phyloP scores from a whole-genome alignment of 257 asterid species.

The Petunia axillaris region DNA sequence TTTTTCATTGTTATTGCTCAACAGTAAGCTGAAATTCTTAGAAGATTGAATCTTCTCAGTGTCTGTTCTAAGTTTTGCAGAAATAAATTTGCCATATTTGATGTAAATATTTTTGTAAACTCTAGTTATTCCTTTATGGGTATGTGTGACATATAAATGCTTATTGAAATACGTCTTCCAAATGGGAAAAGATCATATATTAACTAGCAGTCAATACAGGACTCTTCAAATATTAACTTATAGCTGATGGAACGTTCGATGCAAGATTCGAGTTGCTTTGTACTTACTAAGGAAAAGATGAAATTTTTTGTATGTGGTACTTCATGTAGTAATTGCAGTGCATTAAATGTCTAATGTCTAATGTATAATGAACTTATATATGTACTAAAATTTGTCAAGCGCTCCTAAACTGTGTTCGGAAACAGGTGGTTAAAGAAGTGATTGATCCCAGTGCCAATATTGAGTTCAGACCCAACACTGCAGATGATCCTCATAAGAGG shows the following conservation, averaged over 20 bases:
- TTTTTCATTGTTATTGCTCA: neutral
- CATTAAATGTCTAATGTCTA: neutral
- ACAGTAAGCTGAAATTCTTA: neutral
- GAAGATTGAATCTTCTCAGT: neutral
- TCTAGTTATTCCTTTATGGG: slow-evolving; percentile 7
- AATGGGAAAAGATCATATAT: neutral
- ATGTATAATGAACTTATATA: neutral
- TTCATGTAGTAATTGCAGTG: neutral
- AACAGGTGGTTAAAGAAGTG: slow-evolving; percentile 90
- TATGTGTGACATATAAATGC: neutral
- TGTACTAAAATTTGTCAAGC: neutral
- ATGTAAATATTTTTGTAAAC: neutral
- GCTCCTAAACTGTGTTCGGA: neutral
- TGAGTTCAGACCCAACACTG: slow-evolving; percentile 86
- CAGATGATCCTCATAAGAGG: slow-evolving; percentile 98
- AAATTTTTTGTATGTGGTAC: neutral
- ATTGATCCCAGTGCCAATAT: slow-evolving; percentile 86
- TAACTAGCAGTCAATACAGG: neutral
- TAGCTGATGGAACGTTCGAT: neutral
- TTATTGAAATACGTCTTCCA: neutral
- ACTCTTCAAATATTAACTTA: neutral
- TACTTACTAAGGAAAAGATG: neutral
- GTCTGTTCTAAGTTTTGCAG: neutral
- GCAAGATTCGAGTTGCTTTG: neutral
- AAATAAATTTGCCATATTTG: neutral